phyloP scores from a whole-genome alignment of 768 basidiomycete species.

The Tylopilus sp. region DNA sequence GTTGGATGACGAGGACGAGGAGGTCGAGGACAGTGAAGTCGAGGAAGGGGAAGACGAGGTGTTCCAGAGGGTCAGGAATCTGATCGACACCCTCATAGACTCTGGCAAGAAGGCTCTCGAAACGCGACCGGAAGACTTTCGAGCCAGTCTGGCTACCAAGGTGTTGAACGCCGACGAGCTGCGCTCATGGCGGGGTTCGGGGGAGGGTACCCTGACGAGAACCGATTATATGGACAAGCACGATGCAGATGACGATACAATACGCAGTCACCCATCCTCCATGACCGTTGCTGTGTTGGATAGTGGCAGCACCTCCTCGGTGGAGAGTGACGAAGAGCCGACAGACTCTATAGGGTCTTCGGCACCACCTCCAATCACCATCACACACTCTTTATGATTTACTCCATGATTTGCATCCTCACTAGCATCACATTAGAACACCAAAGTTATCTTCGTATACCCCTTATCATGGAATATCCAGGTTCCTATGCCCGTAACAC shows the following conservation, averaged over 20 bases:
- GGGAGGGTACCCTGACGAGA: conserved; percentile 16
- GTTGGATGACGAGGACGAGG: conserved; percentile 39
- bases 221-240: conserved; percentile 16
- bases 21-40: conserved; percentile 41
- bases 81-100: conserved; percentile 61
- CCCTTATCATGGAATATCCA: conserved; percentile 19
- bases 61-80: conserved; percentile 60
- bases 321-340: conserved; percentile 29
- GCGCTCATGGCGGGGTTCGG: conserved; percentile 50
- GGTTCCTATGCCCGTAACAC: conserved; percentile 7
- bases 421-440: conserved; percentile 24
- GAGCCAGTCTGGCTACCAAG: conserved; percentile 49
- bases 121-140: conserved; percentile 50
- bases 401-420: conserved; percentile 6
- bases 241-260: conserved; percentile 31
- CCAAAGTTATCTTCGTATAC: conserved; percentile 26
- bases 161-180: conserved; percentile 75
- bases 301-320: conserved; percentile 12
- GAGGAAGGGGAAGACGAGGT: conserved; percentile 47
- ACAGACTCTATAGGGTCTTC: conserved; percentile 11
- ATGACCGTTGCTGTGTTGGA: conserved; percentile 20
- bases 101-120: conserved; percentile 62
- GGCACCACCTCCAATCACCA: conserved; percentile 41
- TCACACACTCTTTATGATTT: conserved; percentile 38
- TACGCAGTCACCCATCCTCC: conserved; percentile 15